Evolutionary conservation across 305 asterid species (phyloP), one percentile per base, ranked within the genome.

Genomic region (Fraxinus velutina): DNA sequence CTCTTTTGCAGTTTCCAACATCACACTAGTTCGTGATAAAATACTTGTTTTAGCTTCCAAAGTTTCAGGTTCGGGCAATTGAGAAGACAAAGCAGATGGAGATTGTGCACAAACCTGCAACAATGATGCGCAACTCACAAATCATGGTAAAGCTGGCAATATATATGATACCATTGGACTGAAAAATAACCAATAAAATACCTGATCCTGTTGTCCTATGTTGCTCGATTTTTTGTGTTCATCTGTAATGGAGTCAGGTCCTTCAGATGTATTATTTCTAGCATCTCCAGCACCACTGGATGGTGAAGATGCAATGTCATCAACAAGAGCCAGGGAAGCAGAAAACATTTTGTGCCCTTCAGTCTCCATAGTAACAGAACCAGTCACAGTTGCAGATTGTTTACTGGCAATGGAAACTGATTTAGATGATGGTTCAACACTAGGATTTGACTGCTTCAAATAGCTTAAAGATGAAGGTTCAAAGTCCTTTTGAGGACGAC

Each of bases 391-490:
- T 36, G 30, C 78, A 80, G 80, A 36, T 62, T 47, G 83, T 29
- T 82, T 83, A 39, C 80, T 82, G 70, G 71, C 77, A 72, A 85
- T 84, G 47, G 86, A 70, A 78, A 80, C 84, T 22, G 89, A 75
- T 79, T 82, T 79, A 87, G 83, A 57, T 15, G 89, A 76, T 84
- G 86, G 77, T 81, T 86, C 90, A 78, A 82, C 52, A 76, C 80
- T 92, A 87, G 88, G 85, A 83, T 88, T 91, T 71, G 89, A 80
- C 79, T 82, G 88, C 68, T 83, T 79, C 42, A 73, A 74, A 81
- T 87, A 83, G 80, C 86, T 83, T 81, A 78, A 84, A 29, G 88
- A 78, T 60, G 85, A 82, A 81, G 89, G 55, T 79, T 83, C 91
- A 75, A 71, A 34, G 60, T 88, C 93, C 85, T 82, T 90, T 50